Evolutionary conservation across 2,329 filamentous ascomycete genomes (phyloP).

Genomic region (Colletotrichum siamense): DNA sequence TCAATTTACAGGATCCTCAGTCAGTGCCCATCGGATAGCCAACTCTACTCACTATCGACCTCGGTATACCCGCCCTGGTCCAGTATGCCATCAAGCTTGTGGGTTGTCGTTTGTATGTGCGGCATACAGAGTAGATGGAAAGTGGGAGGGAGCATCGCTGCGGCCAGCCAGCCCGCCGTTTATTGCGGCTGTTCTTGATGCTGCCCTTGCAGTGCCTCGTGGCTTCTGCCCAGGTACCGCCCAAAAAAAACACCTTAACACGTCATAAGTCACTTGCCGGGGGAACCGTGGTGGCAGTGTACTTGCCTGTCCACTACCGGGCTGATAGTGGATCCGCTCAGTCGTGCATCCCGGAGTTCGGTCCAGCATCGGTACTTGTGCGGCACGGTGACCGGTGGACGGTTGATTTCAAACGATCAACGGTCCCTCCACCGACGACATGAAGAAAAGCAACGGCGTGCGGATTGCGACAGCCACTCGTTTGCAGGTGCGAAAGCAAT

Average conservation of each 20-base stretch:
- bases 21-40: neutral
- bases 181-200: neutral
- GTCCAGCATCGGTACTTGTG: neutral
- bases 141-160: neutral
- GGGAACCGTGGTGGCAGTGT: neutral
- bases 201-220: neutral
- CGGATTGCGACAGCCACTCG: conserved; percentile 2
- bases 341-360: neutral
- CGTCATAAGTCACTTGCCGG: neutral
- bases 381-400: neutral
- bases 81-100: neutral
- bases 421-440: neutral
- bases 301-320: neutral
- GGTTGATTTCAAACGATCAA: neutral
- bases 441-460: neutral
- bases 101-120: neutral
- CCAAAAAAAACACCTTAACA: neutral
- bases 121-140: neutral
- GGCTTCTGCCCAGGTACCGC: neutral
- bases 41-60: neutral
- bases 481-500: neutral
- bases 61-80: conserved; percentile 2
- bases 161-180: neutral
- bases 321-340: neutral
- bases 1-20: neutral